Evolutionary conservation across 441 rosid genomes (phyloP).

Genomic region (Biscutella auriculata): DNA sequence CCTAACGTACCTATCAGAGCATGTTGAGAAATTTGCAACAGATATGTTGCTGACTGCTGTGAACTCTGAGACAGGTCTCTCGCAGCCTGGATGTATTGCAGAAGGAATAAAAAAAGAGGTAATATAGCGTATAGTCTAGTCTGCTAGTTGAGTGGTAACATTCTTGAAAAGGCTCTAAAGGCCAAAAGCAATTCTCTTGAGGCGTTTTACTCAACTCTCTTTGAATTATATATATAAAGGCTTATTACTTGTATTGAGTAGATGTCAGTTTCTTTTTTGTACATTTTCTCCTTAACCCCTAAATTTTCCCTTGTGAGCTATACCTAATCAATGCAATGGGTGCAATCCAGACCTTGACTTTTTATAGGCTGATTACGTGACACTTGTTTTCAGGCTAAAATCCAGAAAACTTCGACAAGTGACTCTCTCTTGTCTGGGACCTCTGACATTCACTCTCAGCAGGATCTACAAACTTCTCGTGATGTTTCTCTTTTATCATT

Average conservation of each 20-base stretch:
- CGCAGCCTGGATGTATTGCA: constrained; percentile 35
- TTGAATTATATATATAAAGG: not conserved
- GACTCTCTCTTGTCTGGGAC: constrained; percentile 44
- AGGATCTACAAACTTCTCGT: constrained; percentile 31
- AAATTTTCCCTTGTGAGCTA: not conserved
- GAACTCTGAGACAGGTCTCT: constrained; percentile 38
- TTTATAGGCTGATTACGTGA: constrained; percentile 13
- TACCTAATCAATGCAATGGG: not conserved
- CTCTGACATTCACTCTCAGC: constrained; percentile 37
- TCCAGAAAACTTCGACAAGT: constrained; percentile 43
- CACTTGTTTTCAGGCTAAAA: constrained; percentile 39
- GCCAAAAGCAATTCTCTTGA: constrained; percentile 1
- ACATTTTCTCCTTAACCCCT: constrained; percentile 6
- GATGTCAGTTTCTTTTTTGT: constrained; percentile 1
- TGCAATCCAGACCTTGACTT: not conserved
- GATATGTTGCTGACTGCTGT: constrained; percentile 68
- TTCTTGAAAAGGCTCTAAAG: not conserved
- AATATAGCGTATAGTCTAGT: constrained; percentile 8
- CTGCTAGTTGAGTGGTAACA: constrained; percentile 4
- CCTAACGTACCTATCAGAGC: constrained; percentile 56
- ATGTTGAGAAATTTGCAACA: constrained; percentile 86
- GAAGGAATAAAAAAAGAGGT: constrained; percentile 63
- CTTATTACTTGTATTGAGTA: not conserved
- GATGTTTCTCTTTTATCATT: constrained; percentile 46
- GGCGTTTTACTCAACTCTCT: not conserved